Base-by-base conservation (phyloP, 1,284 basidiomycete species). In the Leucoagaricus sp. region DNA sequence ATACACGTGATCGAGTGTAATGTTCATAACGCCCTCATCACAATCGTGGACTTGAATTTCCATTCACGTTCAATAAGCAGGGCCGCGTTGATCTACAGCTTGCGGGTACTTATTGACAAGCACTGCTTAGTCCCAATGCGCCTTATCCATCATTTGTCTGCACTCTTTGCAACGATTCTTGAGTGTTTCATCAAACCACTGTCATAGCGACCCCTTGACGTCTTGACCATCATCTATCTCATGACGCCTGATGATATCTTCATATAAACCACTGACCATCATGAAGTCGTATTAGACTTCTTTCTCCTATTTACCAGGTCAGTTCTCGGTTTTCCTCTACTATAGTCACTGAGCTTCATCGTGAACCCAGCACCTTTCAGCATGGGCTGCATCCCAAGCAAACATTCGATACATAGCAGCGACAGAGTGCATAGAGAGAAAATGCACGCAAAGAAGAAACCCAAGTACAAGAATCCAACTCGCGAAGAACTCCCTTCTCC, bases 341-440 rank as follows among this genome's bases (percentile, higher is more conserved):
- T 46, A 25, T 33, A n/a, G 12, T 7, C 31, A 15, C 21, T 25
- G 33, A 38, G 26, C 19, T 44, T 26, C 4, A 38, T 15, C 17
- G 31, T 33, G 31, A 6, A 38, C 13, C n/a, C n/a, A n/a, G n/a
- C n/a, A n/a, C 23, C 13, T 33, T 23, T 15, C 53, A 47, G 25
- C 12, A 69, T 79, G 77, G 77, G 77, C 49, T 79, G 77, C 63
- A 74, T 75, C 57, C 72, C 75, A 25, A 80, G 77, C 68, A 79
- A 77, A 64, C 69, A 72, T 48, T 15, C 15, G 13, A 4, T 31
- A 25, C 33, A 29, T 33, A 23, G 10, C 4, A 26, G 12, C 25
- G 36, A 15, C 4, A 31, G 21, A 1, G 23, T 25, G 29, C 7
- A 21, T 21, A 8, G 17, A 10, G 28, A 33, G 19, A 45, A 44